Base-by-base conservation (phyloP, 306 rosid species). In the Acacia melanoxylon region DNA sequence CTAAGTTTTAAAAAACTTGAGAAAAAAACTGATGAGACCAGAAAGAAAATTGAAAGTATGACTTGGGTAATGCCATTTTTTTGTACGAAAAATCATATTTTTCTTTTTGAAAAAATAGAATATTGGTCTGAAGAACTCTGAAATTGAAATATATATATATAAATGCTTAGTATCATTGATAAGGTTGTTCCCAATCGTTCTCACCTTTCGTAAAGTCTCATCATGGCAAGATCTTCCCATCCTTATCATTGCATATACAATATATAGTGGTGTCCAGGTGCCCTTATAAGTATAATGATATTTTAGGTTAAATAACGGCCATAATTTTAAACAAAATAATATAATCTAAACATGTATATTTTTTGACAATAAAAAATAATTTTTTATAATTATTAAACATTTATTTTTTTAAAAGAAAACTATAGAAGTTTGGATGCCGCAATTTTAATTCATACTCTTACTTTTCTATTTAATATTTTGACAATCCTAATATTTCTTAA, bases 101-200 rank as follows among this genome's bases (percentile, higher is more conserved):
- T 37, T 35, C 4, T 27, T 71, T 9, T 44, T 44, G 2, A 2
- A 2, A 13, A 25, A 46, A 66, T 33, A 44, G 72, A 51, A 82
- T 78, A 82, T 82, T 75, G 83, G 81, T 79, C n/a, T 69, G 74
- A 40, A 37, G 51, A 40, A 37, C 7, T 33, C 48, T 78, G 41
- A 68, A 40, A 65, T n/a, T n/a, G n/a, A n/a, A n/a, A n/a, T n/a
- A n/a, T 29, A 29, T 15, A 48, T 48, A 48, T 51, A 16, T 16
- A 51, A 74, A 69, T 79, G 86, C 72, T 68, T 77, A 79, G 79
- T 35, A 75, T 76, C 82, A 86, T 82, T 68, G 41, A 82, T 86
- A 70, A 78, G 79, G 89, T 75, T 79, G 76, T 31, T 72, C 74
- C 73, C 78, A 45, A 31, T 46, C 40, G 20, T 63, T 62, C n/a